Conservation (phyloP, 108 stramenopile species). For the Nitzschia sp. region DNA sequence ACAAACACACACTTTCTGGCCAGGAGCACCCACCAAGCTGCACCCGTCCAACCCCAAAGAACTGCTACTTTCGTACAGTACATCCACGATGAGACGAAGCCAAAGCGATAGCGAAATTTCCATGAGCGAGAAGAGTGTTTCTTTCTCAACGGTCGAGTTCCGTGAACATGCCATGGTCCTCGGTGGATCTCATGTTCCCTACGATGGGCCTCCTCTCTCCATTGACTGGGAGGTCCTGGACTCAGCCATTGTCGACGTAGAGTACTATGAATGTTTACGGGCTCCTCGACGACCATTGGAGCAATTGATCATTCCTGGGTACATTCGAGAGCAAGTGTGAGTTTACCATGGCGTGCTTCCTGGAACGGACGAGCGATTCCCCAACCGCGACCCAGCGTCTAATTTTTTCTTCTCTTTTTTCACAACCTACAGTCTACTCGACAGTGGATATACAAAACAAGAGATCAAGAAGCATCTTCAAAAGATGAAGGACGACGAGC, state of each 20-base stretch:
- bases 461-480: conserved; percentile 16
- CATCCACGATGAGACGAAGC: not conserved
- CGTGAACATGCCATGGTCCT: conserved; percentile 26
- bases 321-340: conserved; percentile 18
- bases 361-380: not conserved
- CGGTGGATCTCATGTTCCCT: conserved; percentile 7
- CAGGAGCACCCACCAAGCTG: no score
- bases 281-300: conserved; percentile 15
- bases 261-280: conserved; percentile 17
- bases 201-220: conserved; percentile 14
- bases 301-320: conserved; percentile 18
- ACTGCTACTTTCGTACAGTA: not conserved
- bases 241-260: not conserved
- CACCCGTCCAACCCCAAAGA: no score
- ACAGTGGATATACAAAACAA: conserved; percentile 17
- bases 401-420: not conserved
- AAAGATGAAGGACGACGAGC: conserved; percentile 3
- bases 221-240: conserved; percentile 20
- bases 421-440: conserved; percentile 11
- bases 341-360: not conserved
- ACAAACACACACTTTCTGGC: no score
- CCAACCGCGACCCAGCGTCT: not conserved
- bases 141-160: conserved; percentile 26
- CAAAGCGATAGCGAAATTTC: conserved; percentile 1
- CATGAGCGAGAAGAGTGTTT: conserved; percentile 14